phyloP scores from a whole-genome alignment of 2,329 filamentous ascomycete species.

The Rosellinia necatrix region DNA sequence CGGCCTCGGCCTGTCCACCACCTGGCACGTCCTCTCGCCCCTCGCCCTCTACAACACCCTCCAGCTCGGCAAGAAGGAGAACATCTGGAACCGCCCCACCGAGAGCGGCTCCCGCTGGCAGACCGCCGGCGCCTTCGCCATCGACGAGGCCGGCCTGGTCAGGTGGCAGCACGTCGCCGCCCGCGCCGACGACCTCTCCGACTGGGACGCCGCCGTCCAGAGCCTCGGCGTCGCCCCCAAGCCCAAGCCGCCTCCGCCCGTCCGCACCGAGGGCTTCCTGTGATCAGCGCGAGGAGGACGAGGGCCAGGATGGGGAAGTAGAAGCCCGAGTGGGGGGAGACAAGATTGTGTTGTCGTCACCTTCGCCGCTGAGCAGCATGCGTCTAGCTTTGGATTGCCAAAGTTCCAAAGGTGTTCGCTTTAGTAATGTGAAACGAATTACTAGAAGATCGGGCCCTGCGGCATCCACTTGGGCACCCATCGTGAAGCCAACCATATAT shows the following conservation, averaged over 20 bases:
- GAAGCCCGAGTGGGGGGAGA: neutral
- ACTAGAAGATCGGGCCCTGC: neutral
- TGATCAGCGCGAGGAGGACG: slow-evolving; percentile 17
- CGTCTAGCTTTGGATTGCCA: neutral
- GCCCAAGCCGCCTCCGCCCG: slow-evolving; percentile 36
- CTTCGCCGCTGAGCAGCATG: no score
- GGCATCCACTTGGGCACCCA: neutral
- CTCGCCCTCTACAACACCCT: slow-evolving; percentile 61
- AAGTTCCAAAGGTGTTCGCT: neutral
- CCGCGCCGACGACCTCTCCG: slow-evolving; percentile 57
- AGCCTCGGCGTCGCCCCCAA: slow-evolving; percentile 55
- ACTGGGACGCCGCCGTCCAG: slow-evolving; percentile 54
- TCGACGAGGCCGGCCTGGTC: slow-evolving; percentile 58
- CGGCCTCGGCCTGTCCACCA: slow-evolving; percentile 65
- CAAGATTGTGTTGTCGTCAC: neutral
- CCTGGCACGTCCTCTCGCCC: slow-evolving; percentile 67
- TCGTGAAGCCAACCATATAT: neutral
- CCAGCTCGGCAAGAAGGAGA: slow-evolving; percentile 62
- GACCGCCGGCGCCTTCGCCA: slow-evolving; percentile 66
- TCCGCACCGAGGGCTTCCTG: slow-evolving; percentile 37
- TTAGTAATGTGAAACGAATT: neutral
- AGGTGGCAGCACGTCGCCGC: slow-evolving; percentile 55
- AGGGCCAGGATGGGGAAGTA: neutral
- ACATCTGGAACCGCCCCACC: slow-evolving; percentile 68
- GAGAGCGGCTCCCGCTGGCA: slow-evolving; percentile 73